Conservation (phyloP, 257 asterid species). For the Orobanche coerulescens region DNA sequence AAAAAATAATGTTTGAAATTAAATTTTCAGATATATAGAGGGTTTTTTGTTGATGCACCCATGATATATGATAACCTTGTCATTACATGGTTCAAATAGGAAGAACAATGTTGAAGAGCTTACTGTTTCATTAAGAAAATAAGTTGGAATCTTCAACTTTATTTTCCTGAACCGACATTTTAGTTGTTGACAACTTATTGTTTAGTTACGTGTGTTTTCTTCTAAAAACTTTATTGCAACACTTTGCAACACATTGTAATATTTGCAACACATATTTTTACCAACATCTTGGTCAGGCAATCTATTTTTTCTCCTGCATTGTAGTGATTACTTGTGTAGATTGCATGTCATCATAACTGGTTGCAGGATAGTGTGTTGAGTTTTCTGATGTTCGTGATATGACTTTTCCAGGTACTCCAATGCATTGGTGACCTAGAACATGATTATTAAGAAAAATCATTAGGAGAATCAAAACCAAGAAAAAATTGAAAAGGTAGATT, state of each 20-base stretch:
- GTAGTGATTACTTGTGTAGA: constrained; percentile 2
- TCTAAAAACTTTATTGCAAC: background rate
- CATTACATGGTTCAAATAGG: constrained; percentile 6
- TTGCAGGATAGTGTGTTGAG: background rate
- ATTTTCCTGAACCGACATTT: background rate
- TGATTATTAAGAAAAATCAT: too few relatives aligned
- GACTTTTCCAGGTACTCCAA: constrained; percentile 58
- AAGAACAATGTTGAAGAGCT: background rate
- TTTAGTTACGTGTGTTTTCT: background rate
- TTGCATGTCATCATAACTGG: background rate
- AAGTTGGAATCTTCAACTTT: background rate
- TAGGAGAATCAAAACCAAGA: too few relatives aligned
- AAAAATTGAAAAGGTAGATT: too few relatives aligned
- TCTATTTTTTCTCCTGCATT: background rate
- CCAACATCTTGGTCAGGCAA: too few relatives aligned
- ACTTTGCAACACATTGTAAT: background rate
- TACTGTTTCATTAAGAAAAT: background rate
- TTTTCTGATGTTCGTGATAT: constrained; percentile 12
- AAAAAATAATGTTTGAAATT: background rate
- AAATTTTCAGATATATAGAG: background rate
- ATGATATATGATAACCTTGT: background rate
- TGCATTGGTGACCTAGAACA: constrained; percentile 85
- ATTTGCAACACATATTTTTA: background rate
- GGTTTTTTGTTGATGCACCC: background rate
- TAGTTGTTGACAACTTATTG: constrained; percentile 1